Evolutionary conservation across 306 rosid species (phyloP).

Genomic region (Sindora glabra): DNA sequence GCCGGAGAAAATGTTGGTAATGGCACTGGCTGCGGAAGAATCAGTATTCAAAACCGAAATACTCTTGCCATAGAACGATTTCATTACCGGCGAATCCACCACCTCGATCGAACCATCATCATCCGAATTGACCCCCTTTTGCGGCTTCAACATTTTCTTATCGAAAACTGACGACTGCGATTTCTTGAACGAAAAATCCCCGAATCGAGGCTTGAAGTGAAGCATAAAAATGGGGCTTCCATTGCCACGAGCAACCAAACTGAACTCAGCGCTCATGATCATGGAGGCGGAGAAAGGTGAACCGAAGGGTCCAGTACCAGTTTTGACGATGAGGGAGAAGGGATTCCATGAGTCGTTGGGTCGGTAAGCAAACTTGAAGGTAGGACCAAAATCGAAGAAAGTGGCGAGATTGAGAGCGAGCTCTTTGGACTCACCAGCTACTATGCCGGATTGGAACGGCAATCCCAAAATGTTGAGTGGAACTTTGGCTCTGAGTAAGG

Average conservation of each 20-base stretch:
- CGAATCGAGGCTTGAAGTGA: constrained; percentile 71
- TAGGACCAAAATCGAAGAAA: constrained; percentile 70
- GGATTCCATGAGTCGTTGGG: constrained; percentile 74
- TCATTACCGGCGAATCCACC: constrained; percentile 33
- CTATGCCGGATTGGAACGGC: constrained; percentile 78
- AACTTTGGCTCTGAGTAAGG: constrained; percentile 60
- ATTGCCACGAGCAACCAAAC: constrained; percentile 31
- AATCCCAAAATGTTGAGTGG: constrained; percentile 65
- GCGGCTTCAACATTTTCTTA: neutral
- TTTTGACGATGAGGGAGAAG: constrained; percentile 55
- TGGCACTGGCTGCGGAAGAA: constrained; percentile 14
- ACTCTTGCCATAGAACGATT: constrained; percentile 25
- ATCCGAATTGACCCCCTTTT: constrained; percentile 8
- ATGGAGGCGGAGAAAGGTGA: constrained; percentile 63
- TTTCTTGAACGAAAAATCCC: constrained; percentile 82
- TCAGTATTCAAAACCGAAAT: constrained; percentile 16
- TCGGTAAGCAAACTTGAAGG: constrained; percentile 45
- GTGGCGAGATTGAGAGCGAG: constrained; percentile 68
- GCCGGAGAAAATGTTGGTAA: constrained; percentile 48
- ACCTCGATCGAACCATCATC: constrained; percentile 25
- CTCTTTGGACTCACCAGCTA: constrained; percentile 79
- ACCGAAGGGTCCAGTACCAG: constrained; percentile 68
- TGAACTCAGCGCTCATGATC: constrained; percentile 79
- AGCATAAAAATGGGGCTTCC: constrained; percentile 71
- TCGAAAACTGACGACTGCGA: constrained; percentile 60